Base-by-base conservation (phyloP, 2,329 filamentous ascomycete genomes). In the Fusarium odoratissimum region DNA sequence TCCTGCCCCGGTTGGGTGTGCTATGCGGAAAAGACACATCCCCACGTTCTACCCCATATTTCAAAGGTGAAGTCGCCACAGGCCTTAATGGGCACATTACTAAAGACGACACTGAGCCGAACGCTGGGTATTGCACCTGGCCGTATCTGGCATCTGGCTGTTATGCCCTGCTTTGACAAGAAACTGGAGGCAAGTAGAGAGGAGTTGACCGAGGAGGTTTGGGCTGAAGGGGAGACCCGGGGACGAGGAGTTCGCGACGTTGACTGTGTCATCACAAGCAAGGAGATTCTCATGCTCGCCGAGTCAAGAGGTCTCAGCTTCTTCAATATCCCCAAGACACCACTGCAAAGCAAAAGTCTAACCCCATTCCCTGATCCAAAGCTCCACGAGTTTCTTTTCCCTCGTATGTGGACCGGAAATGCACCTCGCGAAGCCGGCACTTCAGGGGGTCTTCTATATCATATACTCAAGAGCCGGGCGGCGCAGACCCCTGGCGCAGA, bases 141-240 rank as follows among this genome's bases (percentile, higher is more conserved):
- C 71, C 90, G 91, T 75, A 95, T 99, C 80, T 99, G 95, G 94
- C 95, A 98, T 82, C 83, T 98, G 59, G 94, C 95, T 17, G 88
- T 99, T 49, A 99, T 99, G 96, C 96, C 96, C 25, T 99, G 96
- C 82, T 98, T 99, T 81, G 96, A 99, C 82, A 99, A 99, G 86
- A 99, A 99, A 82, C 88, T 99, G 33, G 96, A 99, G 83, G 96
- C 96, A 11, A 97, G 95, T 76, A 91, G 96, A 59, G 92, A 95
- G 81, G 96, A 99, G 82, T 88, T 99, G 42, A 98, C 95, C 2
- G 93, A 95, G 79, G 84, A 88, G 11, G 89, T 90, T 21, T 98
- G 95, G 95, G 85, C 82, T 60, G 85, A 82, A 44, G 84, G 83
- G 58, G 85, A 83, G 19, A 79, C 79, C 52, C 84, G 87, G 3